A percentile compares a stretch with the other conserved stretches of the same genome.
These are phyloP conservation scores for Dispira simplex DNA, from an alignment of 192 early-diverging fungal species.

Conservation along the genomic window DNA sequence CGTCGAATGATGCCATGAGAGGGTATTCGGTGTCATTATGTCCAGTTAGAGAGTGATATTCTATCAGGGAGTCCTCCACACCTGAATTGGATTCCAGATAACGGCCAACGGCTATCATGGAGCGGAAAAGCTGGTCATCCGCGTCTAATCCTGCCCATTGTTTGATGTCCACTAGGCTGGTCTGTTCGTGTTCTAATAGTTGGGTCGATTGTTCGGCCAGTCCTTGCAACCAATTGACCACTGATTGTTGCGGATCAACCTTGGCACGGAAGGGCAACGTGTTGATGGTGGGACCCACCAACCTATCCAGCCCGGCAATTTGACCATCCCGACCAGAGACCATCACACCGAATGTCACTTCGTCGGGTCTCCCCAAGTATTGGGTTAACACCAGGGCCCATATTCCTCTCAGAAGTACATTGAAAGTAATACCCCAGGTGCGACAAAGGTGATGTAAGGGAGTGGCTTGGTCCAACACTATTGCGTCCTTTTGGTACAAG, in stretches of 20 bases:
- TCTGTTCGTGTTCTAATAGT: not conserved
- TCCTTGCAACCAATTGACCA: not conserved
- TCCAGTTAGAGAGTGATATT: not conserved
- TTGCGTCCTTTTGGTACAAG: too few relatives aligned
- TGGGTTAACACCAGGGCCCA: not conserved
- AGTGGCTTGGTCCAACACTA: not conserved
- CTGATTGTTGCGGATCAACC: not conserved
- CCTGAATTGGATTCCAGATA: too few relatives aligned
- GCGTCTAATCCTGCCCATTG: not conserved
- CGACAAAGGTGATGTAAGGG: not conserved
- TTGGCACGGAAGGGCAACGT: conserved; percentile 1
- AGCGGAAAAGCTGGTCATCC: not conserved
- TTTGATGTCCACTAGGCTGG: not conserved
- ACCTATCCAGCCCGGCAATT: not conserved
- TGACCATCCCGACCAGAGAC: conserved; percentile 1
- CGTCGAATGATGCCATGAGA: not conserved
- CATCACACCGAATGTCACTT: conserved; percentile 3
- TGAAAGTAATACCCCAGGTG: not conserved
- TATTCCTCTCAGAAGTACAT: not conserved
- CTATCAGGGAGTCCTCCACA: too few relatives aligned
- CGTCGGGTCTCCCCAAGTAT: not conserved
- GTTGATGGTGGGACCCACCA: not conserved
- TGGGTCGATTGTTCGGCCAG: not conserved
- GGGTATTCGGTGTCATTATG: conserved; percentile 4
- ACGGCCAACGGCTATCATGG: not conserved